These are phyloP conservation scores for Naganishia onofrii DNA, from an alignment of 768 basidiomycete genomes.

Conservation along the genomic window DNA sequence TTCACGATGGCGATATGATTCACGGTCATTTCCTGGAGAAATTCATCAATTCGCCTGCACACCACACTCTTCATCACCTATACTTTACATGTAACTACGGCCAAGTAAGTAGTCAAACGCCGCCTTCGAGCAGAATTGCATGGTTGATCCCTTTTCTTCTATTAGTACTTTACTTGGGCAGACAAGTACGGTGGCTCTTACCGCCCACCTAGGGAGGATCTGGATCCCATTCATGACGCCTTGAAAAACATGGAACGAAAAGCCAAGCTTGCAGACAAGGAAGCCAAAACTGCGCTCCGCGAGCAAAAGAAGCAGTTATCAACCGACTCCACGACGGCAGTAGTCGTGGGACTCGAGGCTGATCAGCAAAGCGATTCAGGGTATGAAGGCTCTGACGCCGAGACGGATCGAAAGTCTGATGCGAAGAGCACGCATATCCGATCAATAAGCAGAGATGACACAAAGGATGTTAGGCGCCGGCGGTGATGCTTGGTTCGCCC, in stretches of 20 bases:
- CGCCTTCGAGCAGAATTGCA: background rate
- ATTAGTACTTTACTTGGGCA: constrained; percentile 95
- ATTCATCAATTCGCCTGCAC: constrained; percentile 95
- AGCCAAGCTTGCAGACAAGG: constrained; percentile 45
- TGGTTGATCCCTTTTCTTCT: background rate
- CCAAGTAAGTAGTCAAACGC: constrained; percentile 55
- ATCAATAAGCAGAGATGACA: constrained; percentile 11
- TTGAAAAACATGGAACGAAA: constrained; percentile 60
- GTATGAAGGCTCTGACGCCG: constrained; percentile 32
- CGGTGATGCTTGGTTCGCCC: background rate
- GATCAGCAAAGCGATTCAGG: constrained; percentile 32
- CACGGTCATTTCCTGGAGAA: constrained; percentile 82
- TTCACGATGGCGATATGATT: constrained; percentile 99
- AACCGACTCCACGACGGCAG: background rate
- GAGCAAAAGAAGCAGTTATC: constrained; percentile 12
- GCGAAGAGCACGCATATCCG: constrained; percentile 12
- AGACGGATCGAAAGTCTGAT: constrained; percentile 13
- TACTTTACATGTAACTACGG: constrained; percentile 98
- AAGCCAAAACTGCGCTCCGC: constrained; percentile 10
- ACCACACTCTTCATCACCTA: constrained; percentile 93
- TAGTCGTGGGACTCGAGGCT: constrained; percentile 5
- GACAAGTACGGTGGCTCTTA: constrained; percentile 81
- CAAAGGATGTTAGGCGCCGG: constrained; percentile 13
- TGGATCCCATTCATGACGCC: constrained; percentile 69
- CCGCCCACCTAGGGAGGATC: constrained; percentile 74